Percentiles rank a stretch among this genome's conserved stretches.
Conservation (phyloP, 345 rosid genomes). For the Lenwebbia sp. region DNA sequence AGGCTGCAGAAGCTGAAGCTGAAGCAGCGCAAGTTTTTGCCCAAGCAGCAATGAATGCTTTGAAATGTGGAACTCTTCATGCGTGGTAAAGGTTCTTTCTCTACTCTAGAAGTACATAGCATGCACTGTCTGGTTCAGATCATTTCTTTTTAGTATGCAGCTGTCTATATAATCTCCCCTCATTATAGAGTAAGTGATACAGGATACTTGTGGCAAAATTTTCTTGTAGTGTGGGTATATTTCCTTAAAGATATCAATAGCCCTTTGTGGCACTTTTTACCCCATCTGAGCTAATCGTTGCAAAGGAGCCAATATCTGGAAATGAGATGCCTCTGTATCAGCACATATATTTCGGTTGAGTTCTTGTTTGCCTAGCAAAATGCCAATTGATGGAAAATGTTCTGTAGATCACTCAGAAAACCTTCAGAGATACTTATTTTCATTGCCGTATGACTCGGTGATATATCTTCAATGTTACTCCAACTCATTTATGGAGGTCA, state of each 20-base stretch:
- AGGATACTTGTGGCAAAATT: not conserved
- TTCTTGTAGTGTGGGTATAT: not conserved
- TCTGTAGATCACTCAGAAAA: not conserved
- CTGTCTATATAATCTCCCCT: not conserved
- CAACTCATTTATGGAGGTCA: not conserved
- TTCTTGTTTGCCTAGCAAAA: not conserved
- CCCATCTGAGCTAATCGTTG: not conserved
- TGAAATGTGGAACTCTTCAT: slow-evolving; percentile 4
- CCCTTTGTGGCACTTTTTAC: not conserved
- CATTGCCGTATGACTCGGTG: not conserved
- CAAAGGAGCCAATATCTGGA: not conserved
- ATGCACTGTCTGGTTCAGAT: not conserved
- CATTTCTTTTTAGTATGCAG: not conserved
- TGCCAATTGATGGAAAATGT: not conserved
- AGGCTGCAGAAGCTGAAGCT: slow-evolving; percentile 91
- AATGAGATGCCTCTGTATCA: not conserved
- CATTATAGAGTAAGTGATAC: not conserved
- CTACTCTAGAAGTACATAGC: not conserved
- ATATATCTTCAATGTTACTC: not conserved
- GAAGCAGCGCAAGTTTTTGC: slow-evolving; percentile 86
- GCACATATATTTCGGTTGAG: not conserved
- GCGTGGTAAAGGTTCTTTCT: not conserved
- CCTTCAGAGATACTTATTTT: not conserved
- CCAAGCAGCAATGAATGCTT: slow-evolving; percentile 28
- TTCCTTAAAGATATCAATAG: not conserved